Conservation (phyloP, 306 rosid species). For the Pachyrhizus erosus region DNA sequence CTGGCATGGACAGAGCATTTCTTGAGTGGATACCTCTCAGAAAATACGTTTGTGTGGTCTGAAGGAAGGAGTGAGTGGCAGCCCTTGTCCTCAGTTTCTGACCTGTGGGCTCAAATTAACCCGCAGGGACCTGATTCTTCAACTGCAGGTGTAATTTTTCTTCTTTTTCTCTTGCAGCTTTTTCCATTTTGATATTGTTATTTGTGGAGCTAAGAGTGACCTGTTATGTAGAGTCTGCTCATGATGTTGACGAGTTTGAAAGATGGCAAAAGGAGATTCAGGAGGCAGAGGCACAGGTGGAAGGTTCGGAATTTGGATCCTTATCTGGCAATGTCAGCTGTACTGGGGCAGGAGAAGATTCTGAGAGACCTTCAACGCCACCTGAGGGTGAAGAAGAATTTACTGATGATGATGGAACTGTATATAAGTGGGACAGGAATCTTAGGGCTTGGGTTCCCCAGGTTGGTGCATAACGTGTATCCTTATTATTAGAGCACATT, state of each 20-base stretch:
- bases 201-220: slow-evolving; percentile 37
- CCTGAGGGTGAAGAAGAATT: slow-evolving; percentile 97
- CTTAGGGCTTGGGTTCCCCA: slow-evolving; percentile 93
- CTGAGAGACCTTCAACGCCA: slow-evolving; percentile 84
- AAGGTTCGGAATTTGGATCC: slow-evolving; percentile 45
- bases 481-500: too few species aligned
- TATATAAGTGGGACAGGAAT: slow-evolving; percentile 80
- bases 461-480: slow-evolving; percentile 56
- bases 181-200: neutral
- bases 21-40: slow-evolving; percentile 72
- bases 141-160: slow-evolving; percentile 52
- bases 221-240: slow-evolving; percentile 55
- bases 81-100: slow-evolving; percentile 76
- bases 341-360: slow-evolving; percentile 49
- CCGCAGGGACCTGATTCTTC: slow-evolving; percentile 47
- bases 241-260: slow-evolving; percentile 69
- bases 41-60: slow-evolving; percentile 75
- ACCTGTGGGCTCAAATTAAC: slow-evolving; percentile 53
- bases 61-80: slow-evolving; percentile 94
- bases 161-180: neutral
- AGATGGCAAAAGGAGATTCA: slow-evolving; percentile 80
- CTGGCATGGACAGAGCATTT: slow-evolving; percentile 84
- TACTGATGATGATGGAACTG: slow-evolving; percentile 94
- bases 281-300: slow-evolving; percentile 65
- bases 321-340: slow-evolving; percentile 34